Evolutionary conservation across 768 basidiomycete genomes (phyloP).

Genomic region (Hemileccinum impolitum): DNA sequence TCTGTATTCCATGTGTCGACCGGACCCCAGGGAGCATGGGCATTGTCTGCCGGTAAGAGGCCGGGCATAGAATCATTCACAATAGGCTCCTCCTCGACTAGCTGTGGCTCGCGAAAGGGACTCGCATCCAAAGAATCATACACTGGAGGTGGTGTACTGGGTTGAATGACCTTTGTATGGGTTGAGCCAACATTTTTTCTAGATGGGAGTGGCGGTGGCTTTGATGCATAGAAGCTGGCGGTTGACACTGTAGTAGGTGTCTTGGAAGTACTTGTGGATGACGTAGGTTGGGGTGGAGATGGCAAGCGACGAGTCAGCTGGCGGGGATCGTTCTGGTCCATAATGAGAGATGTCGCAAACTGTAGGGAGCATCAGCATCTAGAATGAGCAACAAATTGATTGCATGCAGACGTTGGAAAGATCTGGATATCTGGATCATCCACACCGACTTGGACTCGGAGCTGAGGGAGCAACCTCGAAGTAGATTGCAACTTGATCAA

Average conservation of each 20-base stretch:
- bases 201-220: slow-evolving; percentile 36
- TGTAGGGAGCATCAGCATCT: slow-evolving; percentile 9
- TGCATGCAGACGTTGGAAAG: slow-evolving; percentile 1
- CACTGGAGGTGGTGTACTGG: slow-evolving; percentile 26
- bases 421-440: slow-evolving; percentile 19
- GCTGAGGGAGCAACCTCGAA: slow-evolving; percentile 1
- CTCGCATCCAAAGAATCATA: slow-evolving; percentile 23
- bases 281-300: slow-evolving; percentile 44
- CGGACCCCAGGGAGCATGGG: slow-evolving; percentile 18
- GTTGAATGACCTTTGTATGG: slow-evolving; percentile 33
- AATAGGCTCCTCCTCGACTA: slow-evolving; percentile 43
- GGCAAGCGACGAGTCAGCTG: slow-evolving; percentile 32
- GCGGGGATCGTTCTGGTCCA: slow-evolving; percentile 48
- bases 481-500: slow-evolving; percentile 23
- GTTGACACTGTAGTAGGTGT: slow-evolving; percentile 24
- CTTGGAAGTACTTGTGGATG: slow-evolving; percentile 31
- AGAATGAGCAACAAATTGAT: slow-evolving; percentile 1
- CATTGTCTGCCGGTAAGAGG: slow-evolving; percentile 36
- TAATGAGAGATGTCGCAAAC: slow-evolving; percentile 20
- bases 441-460: neutral
- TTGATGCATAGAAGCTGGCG: slow-evolving; percentile 28
- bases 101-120: slow-evolving; percentile 54
- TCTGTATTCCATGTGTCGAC: slow-evolving; percentile 20
- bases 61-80: slow-evolving; percentile 35
- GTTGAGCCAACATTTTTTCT: slow-evolving; percentile 35